These are phyloP conservation scores for Sherardia arvensis DNA, from an alignment of 257 asterid species.

Conservation along the genomic window DNA sequence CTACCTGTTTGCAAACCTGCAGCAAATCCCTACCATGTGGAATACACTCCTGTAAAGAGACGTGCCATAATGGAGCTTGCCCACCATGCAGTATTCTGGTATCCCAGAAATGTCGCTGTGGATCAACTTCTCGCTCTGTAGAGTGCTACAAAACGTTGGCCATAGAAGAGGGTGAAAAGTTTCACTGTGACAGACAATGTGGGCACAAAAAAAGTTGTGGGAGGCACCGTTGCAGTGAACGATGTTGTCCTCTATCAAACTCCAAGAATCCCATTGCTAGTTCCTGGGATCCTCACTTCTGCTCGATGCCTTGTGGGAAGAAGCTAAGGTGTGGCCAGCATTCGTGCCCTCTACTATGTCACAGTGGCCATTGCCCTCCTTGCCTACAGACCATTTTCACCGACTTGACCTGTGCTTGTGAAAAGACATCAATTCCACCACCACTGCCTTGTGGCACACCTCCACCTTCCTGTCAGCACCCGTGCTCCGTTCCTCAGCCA, in stretches of 20 bases:
- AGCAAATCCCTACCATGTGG: conserved; percentile 69
- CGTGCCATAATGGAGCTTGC: conserved; percentile 77
- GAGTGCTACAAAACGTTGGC: conserved; percentile 62
- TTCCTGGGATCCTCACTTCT: conserved; percentile 76
- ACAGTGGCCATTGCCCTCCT: conserved; percentile 98
- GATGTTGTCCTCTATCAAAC: conserved; percentile 79
- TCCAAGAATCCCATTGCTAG: conserved; percentile 28
- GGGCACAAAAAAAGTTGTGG: conserved; percentile 92
- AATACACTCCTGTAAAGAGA: conserved; percentile 52
- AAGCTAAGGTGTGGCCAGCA: conserved; percentile 96
- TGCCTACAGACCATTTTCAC: conserved; percentile 82
- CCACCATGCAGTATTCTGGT: conserved; percentile 64
- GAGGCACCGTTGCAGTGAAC: conserved; percentile 92
- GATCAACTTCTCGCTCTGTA: conserved; percentile 72
- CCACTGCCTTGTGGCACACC: conserved; percentile 96
- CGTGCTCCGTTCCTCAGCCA: conserved; percentile 87
- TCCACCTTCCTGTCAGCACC: conserved; percentile 75
- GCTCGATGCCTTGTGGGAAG: conserved; percentile 95
- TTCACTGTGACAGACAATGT: conserved; percentile 77
- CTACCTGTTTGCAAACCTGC: conserved; percentile 72
- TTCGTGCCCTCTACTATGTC: conserved; percentile 80
- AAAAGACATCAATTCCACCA: conserved; percentile 89
- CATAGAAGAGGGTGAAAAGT: conserved; percentile 30
- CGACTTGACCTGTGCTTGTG: conserved; percentile 90
- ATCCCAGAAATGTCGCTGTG: conserved; percentile 84